phyloP scores from a whole-genome alignment of 2,329 filamentous ascomycete species.

The Fonsecaea pugnacius region DNA sequence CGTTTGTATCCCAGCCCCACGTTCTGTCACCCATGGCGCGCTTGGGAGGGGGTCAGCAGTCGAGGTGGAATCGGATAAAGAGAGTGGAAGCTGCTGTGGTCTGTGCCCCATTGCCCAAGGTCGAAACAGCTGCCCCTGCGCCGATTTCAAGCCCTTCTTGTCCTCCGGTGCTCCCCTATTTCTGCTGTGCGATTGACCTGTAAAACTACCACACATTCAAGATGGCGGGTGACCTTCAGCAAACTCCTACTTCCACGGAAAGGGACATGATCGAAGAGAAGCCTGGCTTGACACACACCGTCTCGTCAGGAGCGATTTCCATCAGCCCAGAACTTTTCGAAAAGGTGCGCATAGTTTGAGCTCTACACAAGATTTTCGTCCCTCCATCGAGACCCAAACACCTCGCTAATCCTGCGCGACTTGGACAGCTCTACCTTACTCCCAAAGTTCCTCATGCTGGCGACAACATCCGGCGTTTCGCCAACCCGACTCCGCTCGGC shows the following conservation, averaged over 20 bases:
- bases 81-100: conserved; percentile 6
- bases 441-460: conserved; percentile 34
- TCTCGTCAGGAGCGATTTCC: conserved; percentile 33
- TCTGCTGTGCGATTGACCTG: not conserved
- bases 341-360: conserved; percentile 23
- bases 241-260: conserved; percentile 22
- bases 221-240: conserved; percentile 24
- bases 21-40: conserved; percentile 7
- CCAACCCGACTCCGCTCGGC: conserved; percentile 36
- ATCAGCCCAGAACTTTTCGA: conserved; percentile 36
- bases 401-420: not conserved
- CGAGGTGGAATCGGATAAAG: conserved; percentile 5
- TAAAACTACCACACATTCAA: conserved; percentile 8
- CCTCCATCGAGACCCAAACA: not conserved
- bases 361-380: not conserved
- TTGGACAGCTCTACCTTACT: conserved; percentile 34
- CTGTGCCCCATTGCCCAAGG: conserved; percentile 1
- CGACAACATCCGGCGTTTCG: conserved; percentile 35
- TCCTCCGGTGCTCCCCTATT: not conserved
- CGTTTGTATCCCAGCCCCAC: conserved; percentile 16
- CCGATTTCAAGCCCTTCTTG: not conserved
- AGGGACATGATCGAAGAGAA: conserved; percentile 29
- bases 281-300: conserved; percentile 27
- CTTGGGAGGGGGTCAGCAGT: not conserved
- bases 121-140: conserved; percentile 9